Evolutionary conservation across 2,329 filamentous ascomycete species (phyloP), one percentile per base, ranked within the genome.

Genomic region (Bipolaris oryzae): DNA sequence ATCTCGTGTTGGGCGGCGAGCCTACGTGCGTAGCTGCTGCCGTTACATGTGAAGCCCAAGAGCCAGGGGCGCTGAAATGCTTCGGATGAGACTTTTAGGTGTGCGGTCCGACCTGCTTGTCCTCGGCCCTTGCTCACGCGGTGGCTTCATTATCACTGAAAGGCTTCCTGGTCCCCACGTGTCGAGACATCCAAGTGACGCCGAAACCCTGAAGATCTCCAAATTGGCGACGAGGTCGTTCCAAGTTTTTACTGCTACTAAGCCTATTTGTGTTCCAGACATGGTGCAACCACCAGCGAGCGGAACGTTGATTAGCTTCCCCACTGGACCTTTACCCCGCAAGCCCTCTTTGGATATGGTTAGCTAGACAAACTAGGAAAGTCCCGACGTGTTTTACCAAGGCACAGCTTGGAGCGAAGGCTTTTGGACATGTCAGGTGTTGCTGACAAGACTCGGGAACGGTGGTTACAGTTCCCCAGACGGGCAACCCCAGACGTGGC

Each of bases 281-380:
- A 28, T 42, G 20, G 37, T 33, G 42, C 42, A 41, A 23, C 45
- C 39, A 35, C 38, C 34, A 34, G 42, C 53, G 48, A 34, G 42
- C 53, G 42, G 53, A 56, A 56, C 48, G 53, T 52, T 56, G 42
- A 6, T 42, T 56, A 56, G 53, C 48, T 53, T 56, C 53, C 53
- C 53, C 53, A 46, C 48, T 43, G 49, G 23, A 34, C 34, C 48
- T 42, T n/a, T 53, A 53, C 48, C 53, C 53, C 42, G 48, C 42
- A 41, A 52, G 43, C 25, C 34, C 28, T 33, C 25, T 28, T 41
- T 33, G 43, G 16, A 35, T 28, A 49, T 47, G 53, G 53, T 34
- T 53, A 52, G 48, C 42, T 53, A 52, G 38, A 35, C 53, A 18
- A 21, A 52, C 38, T 18, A 56, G 53, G 53, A 46, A 52, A 53